Evolutionary conservation across 495 filamentous ascomycete species (phyloP).

Genomic region (Cenococcum geophilum): DNA sequence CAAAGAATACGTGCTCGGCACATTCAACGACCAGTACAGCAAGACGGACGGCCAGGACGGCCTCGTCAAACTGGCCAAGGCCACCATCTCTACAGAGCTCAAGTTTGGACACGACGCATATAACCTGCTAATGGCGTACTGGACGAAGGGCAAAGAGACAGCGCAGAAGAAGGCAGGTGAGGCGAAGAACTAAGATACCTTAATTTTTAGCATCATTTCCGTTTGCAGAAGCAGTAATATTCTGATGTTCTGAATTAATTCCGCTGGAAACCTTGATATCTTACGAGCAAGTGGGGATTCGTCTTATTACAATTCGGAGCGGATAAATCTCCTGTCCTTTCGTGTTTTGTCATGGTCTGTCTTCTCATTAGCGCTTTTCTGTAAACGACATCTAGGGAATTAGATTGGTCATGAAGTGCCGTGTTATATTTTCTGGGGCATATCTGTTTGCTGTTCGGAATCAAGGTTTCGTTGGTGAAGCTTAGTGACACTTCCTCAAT

Average conservation of each 20-base stretch:
- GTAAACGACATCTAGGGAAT: not conserved
- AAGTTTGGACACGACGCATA: conserved; percentile 64
- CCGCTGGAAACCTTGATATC: not conserved
- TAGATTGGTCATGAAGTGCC: not conserved
- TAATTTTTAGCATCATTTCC: not conserved
- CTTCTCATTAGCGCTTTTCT: not conserved
- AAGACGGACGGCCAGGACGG: conserved; percentile 63
- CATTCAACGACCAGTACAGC: conserved; percentile 69
- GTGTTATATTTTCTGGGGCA: no score
- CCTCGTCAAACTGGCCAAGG: conserved; percentile 62
- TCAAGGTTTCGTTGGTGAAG: no score
- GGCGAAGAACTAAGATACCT: conserved; percentile 16
- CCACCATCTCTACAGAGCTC: conserved; percentile 65
- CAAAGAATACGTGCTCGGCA: conserved; percentile 66
- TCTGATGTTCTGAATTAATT: conserved; percentile 2
- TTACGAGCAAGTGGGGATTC: no score
- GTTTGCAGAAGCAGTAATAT: not conserved
- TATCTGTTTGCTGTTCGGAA: no score
- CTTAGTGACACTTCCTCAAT: no score
- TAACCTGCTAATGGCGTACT: conserved; percentile 52
- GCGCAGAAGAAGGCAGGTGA: conserved; percentile 28
- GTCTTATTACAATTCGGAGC: no score
- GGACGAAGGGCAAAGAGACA: conserved; percentile 31
- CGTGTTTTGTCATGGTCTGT: not conserved
- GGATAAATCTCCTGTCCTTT: no score